Conservation (phyloP, 306 rosid species). For the Cucurbita maxima region DNA sequence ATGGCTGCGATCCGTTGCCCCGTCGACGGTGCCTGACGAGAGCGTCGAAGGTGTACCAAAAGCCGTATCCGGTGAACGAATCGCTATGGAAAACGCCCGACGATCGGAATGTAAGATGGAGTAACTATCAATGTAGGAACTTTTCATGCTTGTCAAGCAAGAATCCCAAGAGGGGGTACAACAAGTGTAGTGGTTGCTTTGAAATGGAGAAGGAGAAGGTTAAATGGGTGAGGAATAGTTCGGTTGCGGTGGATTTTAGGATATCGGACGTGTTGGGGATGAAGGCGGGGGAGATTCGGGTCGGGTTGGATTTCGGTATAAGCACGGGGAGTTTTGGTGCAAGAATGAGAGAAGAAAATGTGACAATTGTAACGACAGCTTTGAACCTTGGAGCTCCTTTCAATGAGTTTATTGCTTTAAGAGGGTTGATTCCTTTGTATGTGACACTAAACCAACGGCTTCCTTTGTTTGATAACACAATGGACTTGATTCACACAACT, state of each 20-base stretch:
- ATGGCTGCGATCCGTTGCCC: slow-evolving; percentile 90
- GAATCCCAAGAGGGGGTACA: slow-evolving; percentile 53
- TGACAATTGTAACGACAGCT: slow-evolving; percentile 67
- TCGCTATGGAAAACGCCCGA: slow-evolving; percentile 74
- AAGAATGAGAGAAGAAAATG: slow-evolving; percentile 72
- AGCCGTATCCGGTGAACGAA: slow-evolving; percentile 60
- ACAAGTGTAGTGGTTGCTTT: slow-evolving; percentile 70
- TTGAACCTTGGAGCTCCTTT: slow-evolving; percentile 88
- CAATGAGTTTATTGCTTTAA: slow-evolving; percentile 68
- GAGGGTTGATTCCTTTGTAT: slow-evolving; percentile 75
- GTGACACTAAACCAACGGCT: slow-evolving; percentile 63
- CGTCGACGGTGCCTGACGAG: slow-evolving; percentile 71
- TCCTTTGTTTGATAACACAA: slow-evolving; percentile 74
- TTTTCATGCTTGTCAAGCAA: slow-evolving; percentile 63
- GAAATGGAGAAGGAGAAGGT: slow-evolving; percentile 83
- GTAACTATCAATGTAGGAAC: slow-evolving; percentile 66
- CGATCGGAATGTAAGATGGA: slow-evolving; percentile 74
- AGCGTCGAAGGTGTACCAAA: slow-evolving; percentile 63
- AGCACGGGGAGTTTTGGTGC: slow-evolving; percentile 90
- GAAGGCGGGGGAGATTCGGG: slow-evolving; percentile 52
- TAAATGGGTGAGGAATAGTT: slow-evolving; percentile 53
- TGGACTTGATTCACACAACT: slow-evolving; percentile 75
- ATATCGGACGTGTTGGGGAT: slow-evolving; percentile 35
- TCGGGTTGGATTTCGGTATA: slow-evolving; percentile 69
- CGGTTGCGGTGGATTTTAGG: slow-evolving; percentile 33